Base-by-base conservation (phyloP, 352 stramenopile species). In the Phytophthora sojae region DNA sequence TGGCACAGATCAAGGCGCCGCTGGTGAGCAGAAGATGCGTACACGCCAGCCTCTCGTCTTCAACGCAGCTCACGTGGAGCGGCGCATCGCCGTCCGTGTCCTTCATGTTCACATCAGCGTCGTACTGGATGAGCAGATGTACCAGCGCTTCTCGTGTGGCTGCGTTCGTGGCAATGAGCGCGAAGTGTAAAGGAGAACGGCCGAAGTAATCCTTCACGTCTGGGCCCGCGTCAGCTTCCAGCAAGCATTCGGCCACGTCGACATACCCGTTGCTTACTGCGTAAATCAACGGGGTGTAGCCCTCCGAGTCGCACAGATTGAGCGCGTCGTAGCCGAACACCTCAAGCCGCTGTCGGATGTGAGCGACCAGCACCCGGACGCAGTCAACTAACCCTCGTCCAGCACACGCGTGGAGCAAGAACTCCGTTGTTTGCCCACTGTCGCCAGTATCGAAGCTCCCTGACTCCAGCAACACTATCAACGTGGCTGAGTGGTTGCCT, bases 281-380 rank as follows among this genome's bases (percentile, higher is more conserved):
- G 58, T 95, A 94, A 17, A 96, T 92, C 17, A 96, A 70, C 6
- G 90, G 86, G 5, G 89, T 97, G 26, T 93, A 91, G 0, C 89
- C 89, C 39, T 95, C 89, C 8, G 76, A 52, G 52, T 97, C 90
- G 5, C 75, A 75, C 7, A 64, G 32, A 67, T 97, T 79, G 6
- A 95, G 32, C 5, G 67, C 37, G 9, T 79, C 65, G 12, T 53
- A 53, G 4, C 77, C 54, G 37, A 88, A 83, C n/a, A 71, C 57
- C 15, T 64, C 21, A 4, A 75, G 44, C 6, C 72, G 67, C 29
- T 88, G 62, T 21, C 63, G 73, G 2, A 95, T 74, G 49, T 91
- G 82, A 19, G 68, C 60, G 2, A 92, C 35, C 6, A 93, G 64
- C 0, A 85, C 82, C 6, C 79, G 76, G 8, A 89, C 54, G 45